Conservation (phyloP, 371 early-diverging fungal species). For the Synchytrium microbalum region DNA sequence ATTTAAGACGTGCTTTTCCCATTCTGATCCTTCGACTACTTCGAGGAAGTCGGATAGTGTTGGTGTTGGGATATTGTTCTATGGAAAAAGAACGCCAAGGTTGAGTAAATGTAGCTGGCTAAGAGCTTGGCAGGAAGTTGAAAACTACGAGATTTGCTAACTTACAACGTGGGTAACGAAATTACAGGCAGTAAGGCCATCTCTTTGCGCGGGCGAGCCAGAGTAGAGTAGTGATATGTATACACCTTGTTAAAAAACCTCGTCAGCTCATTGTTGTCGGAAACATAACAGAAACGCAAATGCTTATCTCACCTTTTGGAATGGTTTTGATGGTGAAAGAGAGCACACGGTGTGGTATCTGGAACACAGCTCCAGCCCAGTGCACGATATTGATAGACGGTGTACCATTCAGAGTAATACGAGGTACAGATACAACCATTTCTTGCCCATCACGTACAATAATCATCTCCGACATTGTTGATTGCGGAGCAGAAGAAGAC, state of each 20-base stretch:
- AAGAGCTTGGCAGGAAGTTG: too few species aligned
- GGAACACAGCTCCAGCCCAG: constrained; percentile 15
- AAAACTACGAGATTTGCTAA: too few species aligned
- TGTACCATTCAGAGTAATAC: constrained; percentile 1
- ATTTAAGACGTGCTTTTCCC: constrained; percentile 12
- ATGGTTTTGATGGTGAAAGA: constrained; percentile 8
- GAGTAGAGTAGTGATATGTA: constrained; percentile 14
- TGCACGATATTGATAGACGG: constrained; percentile 8
- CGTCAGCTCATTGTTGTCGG: too few species aligned
- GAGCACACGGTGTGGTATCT: constrained; percentile 12
- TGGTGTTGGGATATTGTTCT: constrained; percentile 15
- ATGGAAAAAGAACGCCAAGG: neutral
- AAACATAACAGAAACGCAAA: too few species aligned
- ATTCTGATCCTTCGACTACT: constrained; percentile 18
- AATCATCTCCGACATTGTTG: constrained; percentile 2
- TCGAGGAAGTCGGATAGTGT: constrained; percentile 9
- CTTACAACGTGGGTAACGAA: constrained; percentile 26
- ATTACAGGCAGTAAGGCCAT: constrained; percentile 17
- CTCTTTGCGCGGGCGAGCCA: constrained; percentile 17
- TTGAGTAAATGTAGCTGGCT: neutral
- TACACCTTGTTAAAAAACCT: too few species aligned
- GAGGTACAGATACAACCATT: constrained; percentile 5
- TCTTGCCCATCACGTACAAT: constrained; percentile 13
- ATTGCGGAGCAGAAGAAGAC: neutral
- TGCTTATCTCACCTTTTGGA: too few species aligned